Evolutionary conservation across 805 yeast genomes (phyloP).

Genomic region (Candida takata): DNA sequence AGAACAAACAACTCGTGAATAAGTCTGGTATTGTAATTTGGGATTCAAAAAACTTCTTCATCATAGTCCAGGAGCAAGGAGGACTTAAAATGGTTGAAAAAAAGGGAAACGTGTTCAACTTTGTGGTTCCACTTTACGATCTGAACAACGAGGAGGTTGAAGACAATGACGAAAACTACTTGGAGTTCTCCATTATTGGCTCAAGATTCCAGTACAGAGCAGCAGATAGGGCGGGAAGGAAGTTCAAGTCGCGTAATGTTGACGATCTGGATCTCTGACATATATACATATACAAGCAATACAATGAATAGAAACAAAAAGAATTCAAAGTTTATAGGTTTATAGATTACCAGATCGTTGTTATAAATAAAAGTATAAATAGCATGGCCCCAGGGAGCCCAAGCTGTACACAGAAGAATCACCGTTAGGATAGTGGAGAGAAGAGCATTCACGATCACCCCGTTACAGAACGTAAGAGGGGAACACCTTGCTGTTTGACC

Average conservation of each 20-base stretch:
- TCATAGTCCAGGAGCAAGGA: constrained; percentile 53
- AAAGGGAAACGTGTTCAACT: constrained; percentile 53
- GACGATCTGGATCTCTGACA: constrained; percentile 36
- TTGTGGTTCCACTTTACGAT: constrained; percentile 34
- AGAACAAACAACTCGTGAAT: constrained; percentile 52
- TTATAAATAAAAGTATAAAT: background rate
- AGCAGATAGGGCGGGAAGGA: constrained; percentile 74
- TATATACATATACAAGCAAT: too few species aligned
- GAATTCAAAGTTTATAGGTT: too few species aligned
- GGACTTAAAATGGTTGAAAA: constrained; percentile 65
- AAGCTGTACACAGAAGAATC: too few species aligned
- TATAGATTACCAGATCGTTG: background rate
- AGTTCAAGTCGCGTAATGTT: constrained; percentile 76
- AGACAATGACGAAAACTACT: constrained; percentile 29
- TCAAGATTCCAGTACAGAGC: constrained; percentile 70
- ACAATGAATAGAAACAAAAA: too few species aligned
- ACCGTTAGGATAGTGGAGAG: too few species aligned
- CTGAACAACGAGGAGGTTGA: constrained; percentile 12
- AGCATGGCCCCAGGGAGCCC: too few species aligned
- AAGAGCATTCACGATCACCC: too few species aligned
- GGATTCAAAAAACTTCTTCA: constrained; percentile 72
- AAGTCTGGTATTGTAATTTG: constrained; percentile 69
- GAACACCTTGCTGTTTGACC: too few species aligned
- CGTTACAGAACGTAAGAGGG: background rate
- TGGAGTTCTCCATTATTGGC: constrained; percentile 67